phyloP scores from a whole-genome alignment of 106 monocot species.

The Narthecium ossifragum region DNA sequence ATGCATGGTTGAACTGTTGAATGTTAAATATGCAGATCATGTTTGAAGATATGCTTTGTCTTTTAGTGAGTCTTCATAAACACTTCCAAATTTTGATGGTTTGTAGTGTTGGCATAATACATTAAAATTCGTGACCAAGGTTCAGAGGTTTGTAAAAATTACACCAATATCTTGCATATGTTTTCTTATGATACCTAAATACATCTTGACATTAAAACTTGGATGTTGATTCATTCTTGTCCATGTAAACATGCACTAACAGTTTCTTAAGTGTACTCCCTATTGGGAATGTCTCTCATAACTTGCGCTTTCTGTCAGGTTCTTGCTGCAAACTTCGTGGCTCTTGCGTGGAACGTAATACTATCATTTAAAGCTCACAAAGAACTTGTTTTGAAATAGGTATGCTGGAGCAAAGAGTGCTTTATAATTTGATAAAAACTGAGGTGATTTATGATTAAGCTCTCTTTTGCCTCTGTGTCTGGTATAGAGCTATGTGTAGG shows the following conservation, averaged over 20 bases:
- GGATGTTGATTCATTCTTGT: not conserved
- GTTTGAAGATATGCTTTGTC: too few relatives aligned
- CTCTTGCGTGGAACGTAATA: slow-evolving; percentile 6
- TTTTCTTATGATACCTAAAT: not conserved
- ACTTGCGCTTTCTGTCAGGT: slow-evolving; percentile 1
- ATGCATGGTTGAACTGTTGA: too few relatives aligned
- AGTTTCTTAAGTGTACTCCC: not conserved
- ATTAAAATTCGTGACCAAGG: not conserved
- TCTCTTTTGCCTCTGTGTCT: too few relatives aligned
- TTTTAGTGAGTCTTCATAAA: too few relatives aligned
- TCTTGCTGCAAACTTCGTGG: slow-evolving; percentile 1
- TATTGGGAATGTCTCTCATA: not conserved
- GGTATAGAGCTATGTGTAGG: too few relatives aligned
- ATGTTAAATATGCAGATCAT: too few relatives aligned
- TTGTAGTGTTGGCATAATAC: not conserved
- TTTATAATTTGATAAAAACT: too few relatives aligned
- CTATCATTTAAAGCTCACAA: slow-evolving; percentile 11
- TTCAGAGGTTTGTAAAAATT: not conserved
- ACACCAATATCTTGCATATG: too few relatives aligned
- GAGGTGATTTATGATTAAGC: too few relatives aligned
- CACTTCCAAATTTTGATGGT: too few relatives aligned
- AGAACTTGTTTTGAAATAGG: slow-evolving; percentile 10
- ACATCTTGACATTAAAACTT: not conserved
- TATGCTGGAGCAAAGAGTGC: not conserved
- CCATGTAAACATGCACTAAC: not conserved